Evolutionary conservation across 2,329 filamentous ascomycete genomes (phyloP).

Genomic region (Trichophyton rubrum): DNA sequence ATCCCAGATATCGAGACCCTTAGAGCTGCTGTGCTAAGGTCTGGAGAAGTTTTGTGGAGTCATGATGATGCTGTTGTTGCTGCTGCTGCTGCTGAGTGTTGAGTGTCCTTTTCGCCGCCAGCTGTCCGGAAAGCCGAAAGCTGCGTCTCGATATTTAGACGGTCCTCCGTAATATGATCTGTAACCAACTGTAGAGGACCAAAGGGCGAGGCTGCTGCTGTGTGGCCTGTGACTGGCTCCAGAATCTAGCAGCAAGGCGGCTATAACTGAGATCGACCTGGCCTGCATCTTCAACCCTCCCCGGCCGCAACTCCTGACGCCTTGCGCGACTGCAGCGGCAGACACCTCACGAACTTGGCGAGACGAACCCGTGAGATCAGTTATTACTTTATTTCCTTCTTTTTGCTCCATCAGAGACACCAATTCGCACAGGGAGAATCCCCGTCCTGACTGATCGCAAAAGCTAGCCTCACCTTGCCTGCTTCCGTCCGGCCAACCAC

Average conservation of each 20-base stretch:
- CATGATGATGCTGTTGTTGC: no score
- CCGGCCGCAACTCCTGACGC: neutral
- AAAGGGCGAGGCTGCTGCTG: neutral
- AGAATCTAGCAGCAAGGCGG: neutral
- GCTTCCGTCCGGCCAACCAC: neutral
- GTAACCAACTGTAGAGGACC: no score
- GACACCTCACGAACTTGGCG: neutral
- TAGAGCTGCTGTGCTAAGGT: neutral
- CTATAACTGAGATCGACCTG: neutral
- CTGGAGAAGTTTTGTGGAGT: neutral
- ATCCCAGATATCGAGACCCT: neutral
- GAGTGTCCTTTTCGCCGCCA: no score
- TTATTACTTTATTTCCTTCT: neutral
- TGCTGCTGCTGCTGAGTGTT: no score
- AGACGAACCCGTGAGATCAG: neutral
- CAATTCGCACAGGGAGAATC: no score
- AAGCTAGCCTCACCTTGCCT: neutral
- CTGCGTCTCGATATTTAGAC: no score
- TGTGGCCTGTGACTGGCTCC: neutral
- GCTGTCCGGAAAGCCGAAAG: no score
- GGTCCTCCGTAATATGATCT: no score
- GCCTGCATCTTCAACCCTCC: neutral
- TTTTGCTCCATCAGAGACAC: no score
- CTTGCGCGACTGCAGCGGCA: neutral
- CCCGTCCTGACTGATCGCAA: neutral